Base-by-base conservation (phyloP, 2,329 filamentous ascomycete genomes). In the Neopestalotiopsis rosae region DNA sequence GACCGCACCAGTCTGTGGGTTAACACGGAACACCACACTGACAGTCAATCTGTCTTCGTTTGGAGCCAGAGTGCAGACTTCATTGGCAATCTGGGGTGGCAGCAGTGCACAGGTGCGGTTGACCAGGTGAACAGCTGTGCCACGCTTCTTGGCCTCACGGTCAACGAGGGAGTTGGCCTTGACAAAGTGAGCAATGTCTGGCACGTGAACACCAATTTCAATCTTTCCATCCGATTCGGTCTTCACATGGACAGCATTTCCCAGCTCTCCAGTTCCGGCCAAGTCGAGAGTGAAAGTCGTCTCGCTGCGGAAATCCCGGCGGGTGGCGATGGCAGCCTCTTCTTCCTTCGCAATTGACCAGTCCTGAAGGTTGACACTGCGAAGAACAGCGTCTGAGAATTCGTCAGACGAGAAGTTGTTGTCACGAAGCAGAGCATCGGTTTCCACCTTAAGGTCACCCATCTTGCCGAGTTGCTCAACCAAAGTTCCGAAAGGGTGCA, bases 351-450 rank as follows among this genome's bases (percentile, higher is more conserved):
- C 88, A 66, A 98, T 84, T 14, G 94, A 92, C 95, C 95, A 98
- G 74, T 97, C 93, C 72, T 97, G 94, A 74, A 94, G 92, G 52
- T 94, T 94, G 72, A 98, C 93, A 78, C 94, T 98, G 80, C 95
- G 94, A 72, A 97, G 84, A 63, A 99, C 96, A 68, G 96, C 95
- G 76, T 99, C 96, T 5, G 95, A 97, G 81, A 99, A 99, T 73
- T 98, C 96, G 77, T 99, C 96, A 0, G 95, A 95, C 14, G 93
- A 93, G 78, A 99, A 99, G 85, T 99, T 99, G 88, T 99, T 99
- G 85, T 99, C 96, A 71, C 96, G 92, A 65, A 99, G 89, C 68
- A 99, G 89, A 69, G 96, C 96, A 84, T 99, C 96, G 2, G 96
- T 99, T 84, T 99, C 96, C 69, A 99, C 95, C 84, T 95, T 97